Evolutionary conservation across 495 filamentous ascomycete species (phyloP).

Genomic region (Cryomyces minteri): DNA sequence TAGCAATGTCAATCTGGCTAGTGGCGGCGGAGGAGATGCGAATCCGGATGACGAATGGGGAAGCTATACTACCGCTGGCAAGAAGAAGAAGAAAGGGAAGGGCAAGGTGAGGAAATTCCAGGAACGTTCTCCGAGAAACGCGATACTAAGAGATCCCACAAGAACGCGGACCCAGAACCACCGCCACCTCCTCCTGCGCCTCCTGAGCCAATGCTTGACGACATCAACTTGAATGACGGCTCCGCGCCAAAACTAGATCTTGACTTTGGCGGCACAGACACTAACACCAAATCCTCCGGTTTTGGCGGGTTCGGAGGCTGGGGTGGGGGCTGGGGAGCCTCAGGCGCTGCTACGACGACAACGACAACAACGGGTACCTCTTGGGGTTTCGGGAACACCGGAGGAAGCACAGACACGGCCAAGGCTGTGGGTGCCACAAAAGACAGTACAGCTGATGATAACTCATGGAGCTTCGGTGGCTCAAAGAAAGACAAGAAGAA

Average conservation of each 20-base stretch:
- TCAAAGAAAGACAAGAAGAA: constrained; percentile 9
- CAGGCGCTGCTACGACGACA: not conserved
- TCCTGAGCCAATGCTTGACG: constrained; percentile 8
- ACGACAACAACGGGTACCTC: not conserved
- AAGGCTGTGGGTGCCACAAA: not conserved
- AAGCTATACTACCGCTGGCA: constrained; percentile 14
- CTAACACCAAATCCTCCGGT: constrained; percentile 9
- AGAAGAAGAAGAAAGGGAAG: constrained; percentile 18
- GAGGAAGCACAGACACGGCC: not conserved
- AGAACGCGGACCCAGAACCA: constrained; percentile 6
- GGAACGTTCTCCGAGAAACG: too few relatives aligned
- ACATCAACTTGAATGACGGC: constrained; percentile 11
- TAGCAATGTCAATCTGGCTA: constrained; percentile 1
- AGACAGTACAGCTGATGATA: not conserved
- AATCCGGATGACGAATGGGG: constrained; percentile 20
- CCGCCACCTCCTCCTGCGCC: constrained; percentile 1
- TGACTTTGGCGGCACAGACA: constrained; percentile 6
- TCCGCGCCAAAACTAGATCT: constrained; percentile 11
- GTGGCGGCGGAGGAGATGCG: constrained; percentile 7
- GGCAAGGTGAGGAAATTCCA: constrained; percentile 5
- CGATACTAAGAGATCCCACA: constrained; percentile 2
- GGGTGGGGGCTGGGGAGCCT: constrained; percentile 11
- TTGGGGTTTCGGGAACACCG: not conserved
- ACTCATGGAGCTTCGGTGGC: constrained; percentile 7
- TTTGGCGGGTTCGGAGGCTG: constrained; percentile 11